Evolutionary conservation across 2,329 filamentous ascomycete species (phyloP), one percentile per base, ranked within the genome.

Genomic region (Lanzia echinophila): DNA sequence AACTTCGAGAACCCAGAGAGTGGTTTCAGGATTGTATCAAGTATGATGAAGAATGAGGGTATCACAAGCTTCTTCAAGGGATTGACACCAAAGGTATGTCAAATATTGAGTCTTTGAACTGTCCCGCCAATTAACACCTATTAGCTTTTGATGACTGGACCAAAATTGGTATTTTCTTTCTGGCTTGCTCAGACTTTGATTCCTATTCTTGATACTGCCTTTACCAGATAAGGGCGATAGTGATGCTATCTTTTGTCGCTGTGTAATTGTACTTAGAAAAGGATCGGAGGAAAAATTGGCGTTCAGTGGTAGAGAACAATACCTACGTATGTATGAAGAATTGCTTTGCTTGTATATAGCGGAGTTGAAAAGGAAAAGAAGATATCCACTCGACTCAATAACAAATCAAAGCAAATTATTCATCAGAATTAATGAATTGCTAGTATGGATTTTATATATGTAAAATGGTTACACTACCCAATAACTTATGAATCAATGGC

Each of bases 181-280:
- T 99, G 94, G 94, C 83, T 99, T 69, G 94, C 94, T 55, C 94
- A 99, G 79, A 97, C 94, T 31, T 78, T 99, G 66, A 99, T 99
- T 69, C 94, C 94, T 49, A 87, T 90, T 38, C 97, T 97, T 72
- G 88, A 82, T 67, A 82, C 83, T 46, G 67, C 64, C 12, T 53
- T 69, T n/a, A 62, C 63, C 11, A 65, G 66, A 60, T 65, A 62
- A 43, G 34, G 24, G 24, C 33, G 46, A 12, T 17, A 44, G 7
- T 34, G 22, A 32, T 12, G 31, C 34, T 8, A 39, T 6, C 36
- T 20, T 59, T 34, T 50, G 6, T 12, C 28, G 33, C 17, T 32
- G 39, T 45, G 47, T 47, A 48, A 46, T 50, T 44, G 49, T 60
- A 52, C 44, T 50, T 22, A 44, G 41, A 44, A 53, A 54, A 41